Evolutionary conservation across 257 asterid genomes (phyloP).

Genomic region (Salvia hispanica): DNA sequence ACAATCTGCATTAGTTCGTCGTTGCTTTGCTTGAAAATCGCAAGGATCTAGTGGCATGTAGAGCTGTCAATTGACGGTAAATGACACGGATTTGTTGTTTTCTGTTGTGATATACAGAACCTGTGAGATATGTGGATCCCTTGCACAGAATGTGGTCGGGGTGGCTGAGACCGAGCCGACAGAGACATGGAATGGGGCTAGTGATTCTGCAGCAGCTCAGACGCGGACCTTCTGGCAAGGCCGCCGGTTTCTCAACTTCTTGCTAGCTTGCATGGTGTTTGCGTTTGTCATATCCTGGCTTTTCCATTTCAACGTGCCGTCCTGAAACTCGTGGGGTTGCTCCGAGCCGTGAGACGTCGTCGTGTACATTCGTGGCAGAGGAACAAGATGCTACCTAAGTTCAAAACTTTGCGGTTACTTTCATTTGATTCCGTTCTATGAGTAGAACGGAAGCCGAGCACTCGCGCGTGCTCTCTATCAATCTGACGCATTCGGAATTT

Average conservation of each 20-base stretch:
- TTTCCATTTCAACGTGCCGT: slow-evolving; percentile 70
- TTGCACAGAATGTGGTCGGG: slow-evolving; percentile 58
- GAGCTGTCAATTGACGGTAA: neutral
- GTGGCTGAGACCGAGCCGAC: slow-evolving; percentile 37
- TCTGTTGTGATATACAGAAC: slow-evolving; percentile 41
- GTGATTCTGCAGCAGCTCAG: slow-evolving; percentile 37
- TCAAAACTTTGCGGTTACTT: too few relatives aligned
- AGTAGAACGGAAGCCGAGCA: too few relatives aligned
- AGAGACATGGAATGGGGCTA: slow-evolving; percentile 48
- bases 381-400: too few relatives aligned
- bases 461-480: too few relatives aligned
- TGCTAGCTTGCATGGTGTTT: slow-evolving; percentile 79
- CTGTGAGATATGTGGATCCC: slow-evolving; percentile 81
- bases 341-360: neutral
- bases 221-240: slow-evolving; percentile 66
- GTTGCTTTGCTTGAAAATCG: neutral
- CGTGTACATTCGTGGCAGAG: too few relatives aligned
- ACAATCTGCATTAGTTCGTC: neutral
- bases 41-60: neutral
- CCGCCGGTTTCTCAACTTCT: slow-evolving; percentile 67
- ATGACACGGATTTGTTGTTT: neutral
- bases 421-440: too few relatives aligned
- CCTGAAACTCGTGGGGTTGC: slow-evolving; percentile 28
- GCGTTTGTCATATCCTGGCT: slow-evolving; percentile 84
- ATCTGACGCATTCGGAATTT: too few relatives aligned